Percentiles rank a stretch among this genome's conserved stretches.
These are phyloP conservation scores for Sutorius eximius DNA, from an alignment of 1,284 basidiomycete genomes.

Conservation along the genomic window DNA sequence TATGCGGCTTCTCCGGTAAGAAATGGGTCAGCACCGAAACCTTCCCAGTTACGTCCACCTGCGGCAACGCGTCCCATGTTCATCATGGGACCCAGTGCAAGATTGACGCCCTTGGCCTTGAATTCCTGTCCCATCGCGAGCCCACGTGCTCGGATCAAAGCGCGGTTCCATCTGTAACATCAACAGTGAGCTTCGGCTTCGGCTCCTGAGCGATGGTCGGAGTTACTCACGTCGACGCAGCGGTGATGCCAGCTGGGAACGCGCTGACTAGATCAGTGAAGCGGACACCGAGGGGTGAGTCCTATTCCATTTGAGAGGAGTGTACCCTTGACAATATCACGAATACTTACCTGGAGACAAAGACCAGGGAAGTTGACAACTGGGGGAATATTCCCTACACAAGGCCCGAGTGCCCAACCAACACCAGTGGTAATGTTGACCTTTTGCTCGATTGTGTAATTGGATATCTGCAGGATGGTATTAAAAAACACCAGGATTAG, in stretches of 20 bases:
- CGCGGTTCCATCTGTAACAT: slow-evolving; percentile 33
- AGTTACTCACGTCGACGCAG: slow-evolving; percentile 51
- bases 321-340: background rate
- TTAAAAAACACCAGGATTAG: background rate
- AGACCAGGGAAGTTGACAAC: slow-evolving; percentile 32
- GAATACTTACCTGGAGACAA: slow-evolving; percentile 29
- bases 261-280: slow-evolving; percentile 40
- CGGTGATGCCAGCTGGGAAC: slow-evolving; percentile 55
- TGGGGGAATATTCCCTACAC: slow-evolving; percentile 44
- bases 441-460: slow-evolving; percentile 43
- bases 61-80: slow-evolving; percentile 47
- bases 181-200: background rate
- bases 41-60: slow-evolving; percentile 74
- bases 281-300: slow-evolving; percentile 54
- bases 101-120: slow-evolving; percentile 71
- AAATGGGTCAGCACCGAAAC: slow-evolving; percentile 67
- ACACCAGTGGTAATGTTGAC: slow-evolving; percentile 43
- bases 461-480: slow-evolving; percentile 28
- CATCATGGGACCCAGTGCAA: slow-evolving; percentile 58
- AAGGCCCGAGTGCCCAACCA: slow-evolving; percentile 40
- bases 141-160: slow-evolving; percentile 60
- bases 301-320: slow-evolving; percentile 30
- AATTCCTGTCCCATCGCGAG: slow-evolving; percentile 73
- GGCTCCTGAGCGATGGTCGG: background rate
- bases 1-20: slow-evolving; percentile 64